Base-by-base conservation (phyloP, 495 filamentous ascomycete species). In the Glutinoglossum americanum region DNA sequence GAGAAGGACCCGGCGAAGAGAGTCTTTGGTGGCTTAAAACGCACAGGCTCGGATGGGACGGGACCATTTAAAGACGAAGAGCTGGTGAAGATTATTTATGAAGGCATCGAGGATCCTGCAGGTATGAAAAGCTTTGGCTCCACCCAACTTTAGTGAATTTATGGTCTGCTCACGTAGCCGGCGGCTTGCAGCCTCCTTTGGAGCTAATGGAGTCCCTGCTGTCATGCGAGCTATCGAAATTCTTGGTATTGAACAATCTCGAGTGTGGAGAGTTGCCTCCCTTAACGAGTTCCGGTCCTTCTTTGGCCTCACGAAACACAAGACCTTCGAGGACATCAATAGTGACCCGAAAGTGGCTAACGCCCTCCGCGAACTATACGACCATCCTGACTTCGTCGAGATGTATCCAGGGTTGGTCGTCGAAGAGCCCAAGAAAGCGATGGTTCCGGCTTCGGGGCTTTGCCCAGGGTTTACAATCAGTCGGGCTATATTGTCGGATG, bases 211-310 rank as follows among this genome's bases (percentile, higher is more conserved):
- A 60, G 83, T 93, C 0, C 89, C 89, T 0, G 68, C 71, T 13
- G 73, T 84, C 45, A 76, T 95, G 72, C 77, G 77, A 53, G 76
- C 79, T 13, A 74, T 94, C 17, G 89, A 95, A 65, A 83, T 90
- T 47, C 74, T 95, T 0, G 87, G 89, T 37, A 94, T 95, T 57
- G 76, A 87, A 61, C 87, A 93, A 61, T 82, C 83, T 2, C 80
- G 89, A 10, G 74, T 78, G 21, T 94, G 89, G 89, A 86, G 87
- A 60, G 63, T 89, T 25, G 83, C 83, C 0, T 82, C 84, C 2
- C 70, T 95, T 55, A 95, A 95, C 66, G 89, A 95, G 67, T 89
- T 95, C 71, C 74, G 89, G 37, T 74, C 80, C 61, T 86, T 85
- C 71, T 90, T 93, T 62, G 80, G 79, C 10, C 70, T 95, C 19